Percentiles rank a stretch among this genome's conserved stretches.
phyloP scores from a whole-genome alignment of 352 stramenopile genomes.

The Phytophthora cactorum region DNA sequence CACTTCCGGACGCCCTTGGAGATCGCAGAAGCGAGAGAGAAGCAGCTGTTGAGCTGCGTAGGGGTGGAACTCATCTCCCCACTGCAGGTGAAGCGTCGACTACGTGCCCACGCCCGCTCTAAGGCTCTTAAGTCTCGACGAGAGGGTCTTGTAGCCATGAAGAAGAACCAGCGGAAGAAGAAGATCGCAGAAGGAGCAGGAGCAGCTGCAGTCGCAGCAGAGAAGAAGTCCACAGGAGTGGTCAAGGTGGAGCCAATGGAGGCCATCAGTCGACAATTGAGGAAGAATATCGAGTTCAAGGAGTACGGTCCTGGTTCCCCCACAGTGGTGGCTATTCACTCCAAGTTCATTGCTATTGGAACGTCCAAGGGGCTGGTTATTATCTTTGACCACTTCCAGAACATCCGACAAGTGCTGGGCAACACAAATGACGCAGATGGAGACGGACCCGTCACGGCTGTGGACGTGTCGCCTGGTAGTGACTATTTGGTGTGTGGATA shows the following conservation, averaged over 20 bases:
- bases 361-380: constrained; percentile 95
- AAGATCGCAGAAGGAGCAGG: constrained; percentile 44
- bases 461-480: constrained; percentile 87
- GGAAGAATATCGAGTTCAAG: constrained; percentile 93
- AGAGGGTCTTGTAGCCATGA: constrained; percentile 33
- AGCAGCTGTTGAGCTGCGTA: constrained; percentile 84
- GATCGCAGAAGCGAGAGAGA: constrained; percentile 81
- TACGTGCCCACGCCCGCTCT: constrained; percentile 65
- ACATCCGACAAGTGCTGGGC: constrained; percentile 90
- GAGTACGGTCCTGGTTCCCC: constrained; percentile 91
- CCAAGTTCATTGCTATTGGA: constrained; percentile 97
- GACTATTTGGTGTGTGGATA: constrained; percentile 95
- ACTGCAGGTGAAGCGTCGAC: constrained; percentile 80
- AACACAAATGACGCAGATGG: constrained; percentile 80
- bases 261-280: constrained; percentile 88
- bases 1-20: constrained; percentile 71
- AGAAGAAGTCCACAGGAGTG: constrained; percentile 76
- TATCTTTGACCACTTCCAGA: constrained; percentile 98
- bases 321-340: constrained; percentile 94
- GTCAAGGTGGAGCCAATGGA: constrained; percentile 92
- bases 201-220: constrained; percentile 21
- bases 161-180: constrained; percentile 61
- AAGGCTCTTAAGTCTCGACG: constrained; percentile 58
- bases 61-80: constrained; percentile 83
- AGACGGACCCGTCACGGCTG: constrained; percentile 85